phyloP scores from a whole-genome alignment of 1,139 yeast species.

The Maudiozyma humilis region DNA sequence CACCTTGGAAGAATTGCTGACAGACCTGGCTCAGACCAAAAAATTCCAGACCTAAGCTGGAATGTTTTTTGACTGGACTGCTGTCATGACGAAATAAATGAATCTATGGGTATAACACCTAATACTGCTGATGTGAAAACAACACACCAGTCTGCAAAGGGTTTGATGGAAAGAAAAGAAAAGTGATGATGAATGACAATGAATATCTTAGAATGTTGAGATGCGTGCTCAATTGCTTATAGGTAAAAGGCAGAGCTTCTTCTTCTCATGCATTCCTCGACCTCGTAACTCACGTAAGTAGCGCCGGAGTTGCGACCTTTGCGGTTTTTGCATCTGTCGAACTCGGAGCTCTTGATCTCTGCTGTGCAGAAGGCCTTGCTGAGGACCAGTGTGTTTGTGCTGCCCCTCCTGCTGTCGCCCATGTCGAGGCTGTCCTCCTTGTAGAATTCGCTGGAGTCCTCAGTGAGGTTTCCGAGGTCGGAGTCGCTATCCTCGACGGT shows the following conservation, averaged over 20 bases:
- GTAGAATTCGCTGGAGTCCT: neutral
- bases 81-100: neutral
- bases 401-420: neutral
- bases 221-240: no score
- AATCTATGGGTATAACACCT: neutral
- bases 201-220: no score
- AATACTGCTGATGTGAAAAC: no score
- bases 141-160: no score
- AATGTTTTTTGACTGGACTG: neutral
- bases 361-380: constrained; percentile 9
- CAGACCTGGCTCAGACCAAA: no score
- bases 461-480: neutral
- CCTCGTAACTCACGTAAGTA: constrained; percentile 3
- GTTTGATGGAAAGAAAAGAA: no score
- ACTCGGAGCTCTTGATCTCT: constrained; percentile 4
- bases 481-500: neutral
- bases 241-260: neutral
- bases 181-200: no score
- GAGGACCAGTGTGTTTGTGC: neutral
- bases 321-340: constrained; percentile 2
- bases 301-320: neutral
- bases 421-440: neutral
- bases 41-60: neutral
- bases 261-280: constrained; percentile 2
- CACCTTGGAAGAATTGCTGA: neutral